A percentile compares a stretch with the other conserved stretches of the same genome.
These are phyloP conservation scores for Aspergillus spinulosporus DNA, from an alignment of 2,329 filamentous ascomycete species.

Conservation along the genomic window DNA sequence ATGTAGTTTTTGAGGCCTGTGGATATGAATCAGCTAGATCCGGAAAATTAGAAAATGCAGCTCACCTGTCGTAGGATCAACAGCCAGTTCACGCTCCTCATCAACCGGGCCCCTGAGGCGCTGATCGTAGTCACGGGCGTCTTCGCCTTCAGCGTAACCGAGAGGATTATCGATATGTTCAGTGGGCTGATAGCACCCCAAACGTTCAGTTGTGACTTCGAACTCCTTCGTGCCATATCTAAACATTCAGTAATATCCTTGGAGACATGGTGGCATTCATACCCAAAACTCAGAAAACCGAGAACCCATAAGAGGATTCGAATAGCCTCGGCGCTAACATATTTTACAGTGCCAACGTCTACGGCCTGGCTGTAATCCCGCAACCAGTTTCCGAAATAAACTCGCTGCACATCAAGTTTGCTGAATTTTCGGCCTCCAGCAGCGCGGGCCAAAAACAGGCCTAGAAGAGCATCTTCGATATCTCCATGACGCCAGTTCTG, in stretches of 20 bases:
- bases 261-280: slow-evolving; percentile 28
- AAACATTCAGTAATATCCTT: neutral
- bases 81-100: slow-evolving; percentile 72
- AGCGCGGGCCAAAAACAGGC: slow-evolving; percentile 64
- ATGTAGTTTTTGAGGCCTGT: slow-evolving; percentile 87
- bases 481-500: slow-evolving; percentile 89
- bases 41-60: neutral
- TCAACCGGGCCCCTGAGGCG: slow-evolving; percentile 81
- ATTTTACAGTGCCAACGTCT: slow-evolving; percentile 88
- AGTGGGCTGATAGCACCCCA: slow-evolving; percentile 78
- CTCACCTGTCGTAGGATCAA: slow-evolving; percentile 70
- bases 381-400: slow-evolving; percentile 97
- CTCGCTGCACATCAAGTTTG: slow-evolving; percentile 82
- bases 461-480: slow-evolving; percentile 86
- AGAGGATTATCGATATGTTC: slow-evolving; percentile 80
- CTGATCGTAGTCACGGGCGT: slow-evolving; percentile 78
- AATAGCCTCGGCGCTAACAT: slow-evolving; percentile 86
- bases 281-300: slow-evolving; percentile 86
- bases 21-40: neutral
- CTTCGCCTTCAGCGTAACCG: slow-evolving; percentile 84
- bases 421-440: slow-evolving; percentile 77
- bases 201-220: slow-evolving; percentile 74
- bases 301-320: slow-evolving; percentile 85
- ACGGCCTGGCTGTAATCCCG: slow-evolving; percentile 92
- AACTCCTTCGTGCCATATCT: slow-evolving; percentile 73